A percentile compares a stretch with the other conserved stretches of the same genome.
phyloP scores from a whole-genome alignment of 805 yeast genomes.

The Candida xiaguanensis region DNA sequence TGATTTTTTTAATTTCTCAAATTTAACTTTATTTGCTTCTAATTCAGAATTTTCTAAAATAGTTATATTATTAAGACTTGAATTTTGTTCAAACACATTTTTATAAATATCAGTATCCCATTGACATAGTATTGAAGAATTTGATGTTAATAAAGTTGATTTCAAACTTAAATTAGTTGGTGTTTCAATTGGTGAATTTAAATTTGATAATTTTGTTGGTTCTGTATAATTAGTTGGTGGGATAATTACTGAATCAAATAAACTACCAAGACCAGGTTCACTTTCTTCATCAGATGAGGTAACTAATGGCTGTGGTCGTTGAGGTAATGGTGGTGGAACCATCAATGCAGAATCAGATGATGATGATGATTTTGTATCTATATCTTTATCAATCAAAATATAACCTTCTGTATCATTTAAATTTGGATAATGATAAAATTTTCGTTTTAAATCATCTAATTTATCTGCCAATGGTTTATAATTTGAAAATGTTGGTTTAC shows the following conservation, averaged over 20 bases:
- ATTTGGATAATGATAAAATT: conserved; percentile 30
- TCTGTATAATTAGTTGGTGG: conserved; percentile 17
- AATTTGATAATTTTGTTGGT: conserved; percentile 17
- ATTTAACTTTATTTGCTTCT: conserved; percentile 39
- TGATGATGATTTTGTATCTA: conserved; percentile 2
- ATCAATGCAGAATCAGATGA: neutral
- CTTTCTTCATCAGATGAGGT: conserved; percentile 26
- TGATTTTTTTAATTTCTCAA: conserved; percentile 43
- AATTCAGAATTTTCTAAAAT: conserved; percentile 50
- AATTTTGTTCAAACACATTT: conserved; percentile 46
- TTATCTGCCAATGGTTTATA: conserved; percentile 32
- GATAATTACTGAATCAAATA: conserved; percentile 16
- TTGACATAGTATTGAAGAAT: conserved; percentile 46
- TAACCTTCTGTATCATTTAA: conserved; percentile 18
- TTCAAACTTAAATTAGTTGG: conserved; percentile 2
- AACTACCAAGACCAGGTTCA: conserved; percentile 19
- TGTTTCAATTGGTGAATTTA: conserved; percentile 15
- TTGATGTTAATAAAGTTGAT: neutral
- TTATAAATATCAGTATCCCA: conserved; percentile 54
- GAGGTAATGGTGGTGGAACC: conserved; percentile 6
- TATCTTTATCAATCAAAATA: conserved; percentile 14
- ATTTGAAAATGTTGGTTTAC: conserved; percentile 36
- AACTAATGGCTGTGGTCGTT: conserved; percentile 5
- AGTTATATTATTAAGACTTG: conserved; percentile 29
- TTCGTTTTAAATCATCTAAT: conserved; percentile 25